Percentiles rank a stretch among this genome's conserved stretches.
phyloP scores from a whole-genome alignment of 768 basidiomycete species.

The Rickenella mellea region DNA sequence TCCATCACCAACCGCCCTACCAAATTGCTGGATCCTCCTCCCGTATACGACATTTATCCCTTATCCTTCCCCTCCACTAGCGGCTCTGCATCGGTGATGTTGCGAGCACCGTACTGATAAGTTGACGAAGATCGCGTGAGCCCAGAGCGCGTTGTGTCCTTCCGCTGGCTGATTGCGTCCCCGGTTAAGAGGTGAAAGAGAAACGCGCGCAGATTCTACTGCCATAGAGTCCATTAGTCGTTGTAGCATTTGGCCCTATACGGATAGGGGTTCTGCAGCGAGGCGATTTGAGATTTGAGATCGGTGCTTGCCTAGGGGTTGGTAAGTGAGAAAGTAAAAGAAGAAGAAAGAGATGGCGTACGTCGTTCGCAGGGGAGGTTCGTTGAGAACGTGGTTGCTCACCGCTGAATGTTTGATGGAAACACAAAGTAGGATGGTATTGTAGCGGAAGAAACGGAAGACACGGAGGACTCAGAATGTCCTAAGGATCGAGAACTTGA shows the following conservation, averaged over 20 bases:
- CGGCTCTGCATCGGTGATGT: too few species aligned
- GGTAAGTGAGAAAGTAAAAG: slow-evolving; percentile 6
- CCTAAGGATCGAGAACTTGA: slow-evolving; percentile 82
- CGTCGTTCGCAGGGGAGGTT: slow-evolving; percentile 10
- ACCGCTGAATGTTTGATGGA: not conserved
- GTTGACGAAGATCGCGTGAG: too few species aligned
- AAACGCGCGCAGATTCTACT: too few species aligned
- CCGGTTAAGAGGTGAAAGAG: too few species aligned
- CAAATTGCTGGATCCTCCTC: too few species aligned
- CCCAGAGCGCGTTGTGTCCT: too few species aligned
- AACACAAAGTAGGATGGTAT: slow-evolving; percentile 71
- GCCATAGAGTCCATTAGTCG: slow-evolving; percentile 13
- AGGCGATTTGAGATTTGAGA: slow-evolving; percentile 54
- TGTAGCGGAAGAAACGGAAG: slow-evolving; percentile 83
- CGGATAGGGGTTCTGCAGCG: slow-evolving; percentile 45
- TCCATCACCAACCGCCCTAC: too few species aligned
- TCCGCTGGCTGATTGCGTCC: too few species aligned
- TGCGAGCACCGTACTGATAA: too few species aligned
- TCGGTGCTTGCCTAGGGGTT: slow-evolving; percentile 25
- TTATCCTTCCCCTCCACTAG: too few species aligned
- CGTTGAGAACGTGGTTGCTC: slow-evolving; percentile 11
- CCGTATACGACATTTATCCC: too few species aligned
- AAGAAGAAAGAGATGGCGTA: slow-evolving; percentile 8
- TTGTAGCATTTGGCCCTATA: slow-evolving; percentile 44
- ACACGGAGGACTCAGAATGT: slow-evolving; percentile 85